Evolutionary conservation across 306 rosid species (phyloP).

Genomic region (Benincasa hispida): DNA sequence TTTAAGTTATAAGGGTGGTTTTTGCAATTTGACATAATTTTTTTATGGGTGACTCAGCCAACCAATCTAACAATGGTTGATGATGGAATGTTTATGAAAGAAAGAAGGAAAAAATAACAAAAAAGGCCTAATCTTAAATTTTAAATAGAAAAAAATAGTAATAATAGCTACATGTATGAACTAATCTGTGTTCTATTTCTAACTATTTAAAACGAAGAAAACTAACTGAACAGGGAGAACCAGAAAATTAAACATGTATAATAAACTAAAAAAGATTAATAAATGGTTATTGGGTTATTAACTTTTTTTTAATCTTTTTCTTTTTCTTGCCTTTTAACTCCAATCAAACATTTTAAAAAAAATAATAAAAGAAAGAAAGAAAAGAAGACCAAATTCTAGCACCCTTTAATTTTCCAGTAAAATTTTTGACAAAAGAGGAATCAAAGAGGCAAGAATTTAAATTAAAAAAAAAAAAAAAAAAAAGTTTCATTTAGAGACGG

Average conservation of each 20-base stretch:
- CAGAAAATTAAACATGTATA: neutral
- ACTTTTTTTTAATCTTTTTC: neutral
- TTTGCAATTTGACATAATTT: too few species aligned
- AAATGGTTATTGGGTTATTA: neutral
- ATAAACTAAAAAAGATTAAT: neutral
- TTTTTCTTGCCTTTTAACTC: neutral
- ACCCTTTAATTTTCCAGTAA: neutral
- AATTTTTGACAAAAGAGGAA: neutral
- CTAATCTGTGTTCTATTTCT: neutral
- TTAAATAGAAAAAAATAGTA: too few species aligned
- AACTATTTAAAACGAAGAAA: neutral
- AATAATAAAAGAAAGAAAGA: neutral
- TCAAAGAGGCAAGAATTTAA: neutral
- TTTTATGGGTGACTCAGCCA: too few species aligned
- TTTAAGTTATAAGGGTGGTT: too few species aligned
- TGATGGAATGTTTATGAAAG: too few species aligned
- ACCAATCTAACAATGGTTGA: too few species aligned
- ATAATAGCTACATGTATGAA: too few species aligned
- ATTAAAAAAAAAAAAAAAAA: too few species aligned
- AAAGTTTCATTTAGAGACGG: slow-evolving; percentile 35
- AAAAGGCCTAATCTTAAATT: too few species aligned
- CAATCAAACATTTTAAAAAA: neutral
- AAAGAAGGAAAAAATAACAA: too few species aligned
- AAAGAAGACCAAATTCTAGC: neutral
- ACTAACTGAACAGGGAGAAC: too few species aligned